Conservation (phyloP, 805 yeast genomes). For the Starmerella stigmatis region DNA sequence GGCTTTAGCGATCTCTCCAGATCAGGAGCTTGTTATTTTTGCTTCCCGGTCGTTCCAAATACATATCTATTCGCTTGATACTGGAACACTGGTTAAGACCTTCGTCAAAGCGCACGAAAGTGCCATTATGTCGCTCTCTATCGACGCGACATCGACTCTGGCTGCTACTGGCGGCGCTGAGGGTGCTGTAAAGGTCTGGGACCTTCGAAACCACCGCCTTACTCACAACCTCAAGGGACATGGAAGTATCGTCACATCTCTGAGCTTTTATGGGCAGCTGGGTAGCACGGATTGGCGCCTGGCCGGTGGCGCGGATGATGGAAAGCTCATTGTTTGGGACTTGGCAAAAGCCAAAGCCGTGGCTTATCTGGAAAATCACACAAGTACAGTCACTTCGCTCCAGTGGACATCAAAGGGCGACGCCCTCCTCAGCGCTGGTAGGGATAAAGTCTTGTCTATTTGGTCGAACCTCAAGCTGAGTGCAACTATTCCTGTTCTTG, state of each 20-base stretch:
- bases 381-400: slow-evolving; percentile 75
- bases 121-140: slow-evolving; percentile 68
- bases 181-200: slow-evolving; percentile 86
- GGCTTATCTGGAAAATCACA: slow-evolving; percentile 59
- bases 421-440: slow-evolving; percentile 66
- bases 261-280: slow-evolving; percentile 62
- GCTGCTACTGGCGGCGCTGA: slow-evolving; percentile 94
- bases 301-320: slow-evolving; percentile 58
- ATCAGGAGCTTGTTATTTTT: slow-evolving; percentile 57
- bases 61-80: slow-evolving; percentile 42
- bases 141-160: slow-evolving; percentile 71
- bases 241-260: slow-evolving; percentile 73
- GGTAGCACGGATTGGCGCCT: slow-evolving; percentile 59
- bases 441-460: slow-evolving; percentile 72
- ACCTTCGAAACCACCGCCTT: slow-evolving; percentile 71
- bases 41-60: slow-evolving; percentile 78
- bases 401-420: slow-evolving; percentile 48
- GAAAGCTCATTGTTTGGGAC: slow-evolving; percentile 52
- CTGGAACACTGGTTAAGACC: slow-evolving; percentile 10
- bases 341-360: slow-evolving; percentile 58
- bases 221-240: slow-evolving; percentile 92
- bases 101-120: slow-evolving; percentile 42
- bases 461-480: slow-evolving; percentile 38
- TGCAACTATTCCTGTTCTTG: slow-evolving; percentile 61
- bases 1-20: slow-evolving; percentile 63